Base-by-base conservation (phyloP, 345 rosid species). In the Cardamine chenopodiifolia region DNA sequence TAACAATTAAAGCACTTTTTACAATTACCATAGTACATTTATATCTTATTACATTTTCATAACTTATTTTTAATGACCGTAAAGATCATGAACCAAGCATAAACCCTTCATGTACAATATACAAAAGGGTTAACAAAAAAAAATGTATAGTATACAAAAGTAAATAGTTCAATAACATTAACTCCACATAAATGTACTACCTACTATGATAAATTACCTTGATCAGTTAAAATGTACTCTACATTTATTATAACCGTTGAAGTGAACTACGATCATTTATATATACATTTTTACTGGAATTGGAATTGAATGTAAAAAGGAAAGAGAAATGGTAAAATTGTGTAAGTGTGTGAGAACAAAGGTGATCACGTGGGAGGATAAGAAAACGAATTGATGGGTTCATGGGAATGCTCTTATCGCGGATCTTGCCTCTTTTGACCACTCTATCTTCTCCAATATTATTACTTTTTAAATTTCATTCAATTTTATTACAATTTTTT, bases 391-490 rank as follows among this genome's bases (percentile, higher is more conserved):
- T 53, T 71, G 80, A 85, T 47, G 88, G 80, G 75, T 83, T 82
- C 82, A 68, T 79, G 79, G 73, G 63, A 54, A 68, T 80, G 78
- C 96, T 83, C 85, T 79, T 85, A 89, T 85, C 84, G 67, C 89
- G 96, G 96, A 90, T 90, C 96, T 92, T 82, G 90, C 88, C 87
- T 73, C 75, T 64, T 47, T 70, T 63, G 60, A 60, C 70, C 81
- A 55, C 73, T 42, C 78, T 65, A 35, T 35, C 61, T 62, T 58
- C 48, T 42, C 26, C 35, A 22, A 67, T 66, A 18, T 67, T 72
- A 20, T 56, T 56, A 74, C 35, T 50, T 61, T 60, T 20, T 1
- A 6, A 49, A 58, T 54, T 22, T 31, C 14, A 62, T 37, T 58
- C 32, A 19, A 18, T 32, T 6, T 48, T 4, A 45, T 66, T 11